Evolutionary conservation across 2,329 filamentous ascomycete genomes (phyloP), one percentile per base, ranked within the genome.

Genomic region (Hypoxylon sp.): DNA sequence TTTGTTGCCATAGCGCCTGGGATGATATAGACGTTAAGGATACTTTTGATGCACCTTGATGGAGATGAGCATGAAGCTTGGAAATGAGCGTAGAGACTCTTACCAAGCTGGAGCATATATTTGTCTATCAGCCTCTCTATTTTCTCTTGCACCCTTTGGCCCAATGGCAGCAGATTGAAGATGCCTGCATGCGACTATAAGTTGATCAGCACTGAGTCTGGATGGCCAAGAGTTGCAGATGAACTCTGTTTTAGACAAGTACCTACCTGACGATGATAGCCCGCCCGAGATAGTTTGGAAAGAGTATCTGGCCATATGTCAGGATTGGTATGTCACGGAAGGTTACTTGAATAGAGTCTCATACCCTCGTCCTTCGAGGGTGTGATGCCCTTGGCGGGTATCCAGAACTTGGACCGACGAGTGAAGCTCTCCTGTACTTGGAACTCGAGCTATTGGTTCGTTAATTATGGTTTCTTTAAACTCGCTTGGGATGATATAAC

Each of bases 151-250:
- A 98, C 91, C 23, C 92, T 85, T 24, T 92, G 81, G 0, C 95
- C 95, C 0, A 99, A 77, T 0, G 95, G 95, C 1, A 99, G 81
- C 70, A 97, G 82, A 70, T 99, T 95, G 68, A 97, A 99, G 29
- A 98, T 86, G 23, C 95, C 95, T 6, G 93, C 86, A 71, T 97
- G 90, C 17, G 92, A 88, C 86, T 71, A 92, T 65, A 41, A 21
- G 18, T 40, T 17, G 13, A 29, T 18, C 42, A 40, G 50, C n/a
- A n/a, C 67, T 38, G 60, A 49, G 56, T 46, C 45, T 18, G 5
- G 18, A 48, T 38, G 18, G 17, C 6, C 8, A 42, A n/a, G n/a
- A n/a, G n/a, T n/a, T n/a, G 31, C 20, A 54, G 20, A 33, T 13
- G 21, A 38, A 10, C 13, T 6, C 3, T 53, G 13, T 42, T 41